A percentile compares a stretch with the other conserved stretches of the same genome.
Evolutionary conservation across 371 early-diverging fungal genomes (phyloP).

Genomic region (Mortierella polycephala): DNA sequence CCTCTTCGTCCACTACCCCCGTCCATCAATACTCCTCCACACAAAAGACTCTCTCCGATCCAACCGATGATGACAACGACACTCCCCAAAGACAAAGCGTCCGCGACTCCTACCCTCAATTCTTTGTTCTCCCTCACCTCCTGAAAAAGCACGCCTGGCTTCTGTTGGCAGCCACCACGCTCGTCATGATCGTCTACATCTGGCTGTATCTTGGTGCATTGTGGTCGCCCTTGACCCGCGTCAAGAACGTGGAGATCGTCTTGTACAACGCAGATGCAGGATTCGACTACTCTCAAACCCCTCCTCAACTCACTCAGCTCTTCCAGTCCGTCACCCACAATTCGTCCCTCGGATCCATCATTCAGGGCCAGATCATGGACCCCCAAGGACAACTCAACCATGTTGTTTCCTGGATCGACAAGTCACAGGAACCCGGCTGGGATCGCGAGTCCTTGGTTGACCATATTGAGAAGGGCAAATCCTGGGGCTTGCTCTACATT

Average conservation of each 20-base stretch:
- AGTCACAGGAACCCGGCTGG: conserved; percentile 27
- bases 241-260: conserved; percentile 54
- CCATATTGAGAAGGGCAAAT: conserved; percentile 47
- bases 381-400: conserved; percentile 36
- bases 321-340: conserved; percentile 42
- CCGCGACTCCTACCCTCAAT: conserved; percentile 27
- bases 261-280: conserved; percentile 58
- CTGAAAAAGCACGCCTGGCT: conserved; percentile 39
- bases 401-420: conserved; percentile 41
- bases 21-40: conserved; percentile 20
- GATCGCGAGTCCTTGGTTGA: conserved; percentile 43
- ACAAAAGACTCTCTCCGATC: neutral
- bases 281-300: conserved; percentile 50
- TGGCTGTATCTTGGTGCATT: conserved; percentile 57
- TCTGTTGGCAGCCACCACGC: conserved; percentile 26
- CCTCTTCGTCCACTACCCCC: conserved; percentile 36
- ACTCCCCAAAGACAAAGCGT: conserved; percentile 4
- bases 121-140: conserved; percentile 51
- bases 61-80: neutral
- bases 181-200: conserved; percentile 54
- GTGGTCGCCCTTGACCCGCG: conserved; percentile 57
- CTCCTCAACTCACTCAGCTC: conserved; percentile 30
- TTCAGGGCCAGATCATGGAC: conserved; percentile 44
- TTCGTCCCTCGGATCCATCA: conserved; percentile 39
- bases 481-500: conserved; percentile 57